Conservation (phyloP, 1,284 basidiomycete genomes). For the Cryptococcus hybrid region DNA sequence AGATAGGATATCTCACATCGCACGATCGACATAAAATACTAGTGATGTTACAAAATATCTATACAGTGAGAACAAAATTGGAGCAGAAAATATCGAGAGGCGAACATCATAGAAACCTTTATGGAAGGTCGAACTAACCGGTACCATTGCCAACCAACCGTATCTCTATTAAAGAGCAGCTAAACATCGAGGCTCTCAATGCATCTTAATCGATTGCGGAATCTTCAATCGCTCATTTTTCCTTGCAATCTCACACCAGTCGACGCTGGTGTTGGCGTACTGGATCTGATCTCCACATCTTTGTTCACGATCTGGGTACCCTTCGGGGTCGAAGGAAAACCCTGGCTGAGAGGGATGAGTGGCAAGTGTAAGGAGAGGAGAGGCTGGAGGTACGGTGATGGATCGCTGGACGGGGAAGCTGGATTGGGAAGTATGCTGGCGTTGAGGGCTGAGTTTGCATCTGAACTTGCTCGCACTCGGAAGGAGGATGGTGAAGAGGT, state of each 20-base stretch:
- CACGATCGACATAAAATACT: too few relatives aligned
- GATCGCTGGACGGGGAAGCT: background rate
- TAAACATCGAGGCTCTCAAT: too few relatives aligned
- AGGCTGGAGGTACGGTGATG: slow-evolving; percentile 7
- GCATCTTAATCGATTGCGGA: too few relatives aligned
- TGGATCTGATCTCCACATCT: background rate
- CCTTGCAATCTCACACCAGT: background rate
- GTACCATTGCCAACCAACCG: too few relatives aligned
- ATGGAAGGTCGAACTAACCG: too few relatives aligned
- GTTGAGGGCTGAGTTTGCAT: background rate
- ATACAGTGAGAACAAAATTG: too few relatives aligned
- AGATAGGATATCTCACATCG: too few relatives aligned
- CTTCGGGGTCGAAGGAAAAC: slow-evolving; percentile 11
- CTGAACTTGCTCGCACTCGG: background rate
- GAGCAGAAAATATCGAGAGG: too few relatives aligned
- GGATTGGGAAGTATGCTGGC: background rate
- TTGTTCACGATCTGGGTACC: slow-evolving; percentile 1
- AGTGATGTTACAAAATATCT: too few relatives aligned
- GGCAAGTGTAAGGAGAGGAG: slow-evolving; percentile 1
- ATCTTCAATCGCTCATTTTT: background rate
- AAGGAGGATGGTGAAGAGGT: slow-evolving; percentile 8
- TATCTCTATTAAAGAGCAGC: too few relatives aligned
- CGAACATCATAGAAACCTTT: too few relatives aligned
- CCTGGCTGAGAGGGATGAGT: slow-evolving; percentile 11
- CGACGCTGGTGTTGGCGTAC: background rate